These are phyloP conservation scores for Drosera spatulata DNA, from an alignment of 179 eudicot genomes.

Conservation along the genomic window DNA sequence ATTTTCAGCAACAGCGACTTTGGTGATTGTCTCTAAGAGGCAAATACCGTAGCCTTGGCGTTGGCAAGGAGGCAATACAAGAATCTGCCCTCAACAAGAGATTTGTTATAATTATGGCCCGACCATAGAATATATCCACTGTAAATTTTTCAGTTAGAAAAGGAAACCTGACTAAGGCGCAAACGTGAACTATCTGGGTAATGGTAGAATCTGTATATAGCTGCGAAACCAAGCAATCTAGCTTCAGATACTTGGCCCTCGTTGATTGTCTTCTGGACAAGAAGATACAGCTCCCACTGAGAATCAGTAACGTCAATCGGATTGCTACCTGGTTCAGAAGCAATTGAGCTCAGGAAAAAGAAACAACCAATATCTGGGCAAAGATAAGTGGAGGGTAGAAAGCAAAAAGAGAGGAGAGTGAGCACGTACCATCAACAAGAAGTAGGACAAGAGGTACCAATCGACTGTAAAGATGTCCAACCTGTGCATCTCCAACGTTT, in stretches of 20 bases:
- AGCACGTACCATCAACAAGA: slow-evolving; percentile 93
- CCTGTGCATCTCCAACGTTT: slow-evolving; percentile 38
- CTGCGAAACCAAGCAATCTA: slow-evolving; percentile 77
- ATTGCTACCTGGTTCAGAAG: slow-evolving; percentile 63
- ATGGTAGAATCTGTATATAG: slow-evolving; percentile 70
- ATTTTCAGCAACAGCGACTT: slow-evolving; percentile 47
- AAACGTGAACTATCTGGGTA: slow-evolving; percentile 66
- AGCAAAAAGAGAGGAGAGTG: slow-evolving; percentile 6
- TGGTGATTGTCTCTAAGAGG: slow-evolving; percentile 57
- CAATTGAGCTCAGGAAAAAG: neutral
- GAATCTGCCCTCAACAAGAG: slow-evolving; percentile 44
- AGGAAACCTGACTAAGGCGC: slow-evolving; percentile 83
- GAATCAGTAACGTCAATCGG: slow-evolving; percentile 86
- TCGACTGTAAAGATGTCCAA: slow-evolving; percentile 77
- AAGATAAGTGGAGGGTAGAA: neutral
- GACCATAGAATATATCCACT: neutral
- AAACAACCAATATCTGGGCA: neutral
- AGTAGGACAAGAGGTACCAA: slow-evolving; percentile 90
- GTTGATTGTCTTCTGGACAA: slow-evolving; percentile 35
- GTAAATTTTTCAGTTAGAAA: neutral
- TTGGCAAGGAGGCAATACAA: slow-evolving; percentile 81
- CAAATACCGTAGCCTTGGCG: slow-evolving; percentile 62
- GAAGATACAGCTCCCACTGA: slow-evolving; percentile 71
- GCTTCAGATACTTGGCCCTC: slow-evolving; percentile 22
- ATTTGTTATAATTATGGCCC: neutral